Evolutionary conservation across 2,329 filamentous ascomycete species (phyloP), one percentile per base, ranked within the genome.

Genomic region (Aspergillus pseudotamarii): DNA sequence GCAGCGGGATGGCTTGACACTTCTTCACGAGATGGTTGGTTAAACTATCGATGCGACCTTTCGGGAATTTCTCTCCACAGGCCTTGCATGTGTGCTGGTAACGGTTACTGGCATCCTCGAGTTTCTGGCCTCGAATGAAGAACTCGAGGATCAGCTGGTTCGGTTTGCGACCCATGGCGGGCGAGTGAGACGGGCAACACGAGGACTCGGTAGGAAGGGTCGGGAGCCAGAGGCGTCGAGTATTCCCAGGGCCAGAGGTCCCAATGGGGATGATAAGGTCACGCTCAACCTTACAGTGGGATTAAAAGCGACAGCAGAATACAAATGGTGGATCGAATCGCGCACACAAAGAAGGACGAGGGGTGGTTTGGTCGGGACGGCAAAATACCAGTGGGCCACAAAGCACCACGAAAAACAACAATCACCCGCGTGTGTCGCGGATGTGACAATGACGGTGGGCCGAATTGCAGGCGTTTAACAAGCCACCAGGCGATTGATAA

Each of bases 81-180:
- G 89, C 85, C 78, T 91, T 94, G 86, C 93, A 97, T 14, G 91
- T 95, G 75, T 97, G 92, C 71, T 92, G 89, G 75, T 97, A 97
- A 63, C 94, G 88, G 78, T 96, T 97, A 82, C 92, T 95, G 68
- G 91, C 90, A 80, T 97, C 93, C 74, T 90, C 88, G 72, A 97
- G 86, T 80, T 97, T 97, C 45, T 88, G 86, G 11, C 94, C 94
- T 70, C 93, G 88, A 76, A 92, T 88, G 78, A 97, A 97, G 83
- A 93, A 95, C 79, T 94, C 89, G 77, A 92, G 85, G 76, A 97
- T 94, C 70, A 96, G 84, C 71, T 89, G 88, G 79, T 95, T 94
- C 68, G 92, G 92, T 80, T 90, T 90, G 75, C 92, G 88, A 76
- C 92, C 92, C 92, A 94, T 50, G 45, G 57, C 43, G 50, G 59